Percentiles rank a stretch among this genome's conserved stretches.
Evolutionary conservation across 1,284 basidiomycete species (phyloP).

Genomic region (Cryptococcus maquisensis): DNA sequence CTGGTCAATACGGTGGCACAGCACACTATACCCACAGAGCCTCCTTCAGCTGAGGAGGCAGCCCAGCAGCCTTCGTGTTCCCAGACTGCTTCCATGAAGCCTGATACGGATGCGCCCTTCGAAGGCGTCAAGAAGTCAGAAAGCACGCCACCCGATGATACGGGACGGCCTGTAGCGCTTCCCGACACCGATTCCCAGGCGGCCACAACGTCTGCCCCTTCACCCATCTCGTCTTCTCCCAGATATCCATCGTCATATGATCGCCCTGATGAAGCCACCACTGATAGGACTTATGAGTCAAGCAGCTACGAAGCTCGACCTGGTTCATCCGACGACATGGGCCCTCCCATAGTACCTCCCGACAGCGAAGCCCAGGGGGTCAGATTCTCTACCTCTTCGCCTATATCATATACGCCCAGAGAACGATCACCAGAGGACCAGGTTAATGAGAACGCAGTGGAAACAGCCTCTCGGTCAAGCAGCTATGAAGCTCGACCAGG

Average conservation of each 20-base stretch:
- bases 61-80: conserved; percentile 5
- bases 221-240: too few relatives aligned
- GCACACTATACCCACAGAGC: conserved; percentile 25
- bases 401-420: neutral
- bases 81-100: neutral
- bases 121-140: neutral
- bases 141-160: conserved; percentile 6
- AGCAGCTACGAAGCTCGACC: too few relatives aligned
- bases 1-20: conserved; percentile 29
- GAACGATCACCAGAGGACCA: neutral
- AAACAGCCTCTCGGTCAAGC: neutral
- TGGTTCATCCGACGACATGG: conserved; percentile 1
- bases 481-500: conserved; percentile 16
- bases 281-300: too few relatives aligned
- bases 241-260: too few relatives aligned
- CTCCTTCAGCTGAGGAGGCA: conserved; percentile 11
- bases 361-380: neutral
- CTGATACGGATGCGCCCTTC: neutral
- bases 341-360: too few relatives aligned
- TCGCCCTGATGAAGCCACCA: too few relatives aligned
- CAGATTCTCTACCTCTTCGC: neutral
- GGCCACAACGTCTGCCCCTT: neutral
- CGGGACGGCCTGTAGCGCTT: conserved; percentile 20
- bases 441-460: neutral
- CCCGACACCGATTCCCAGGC: conserved; percentile 7